Evolutionary conservation across 2,329 filamentous ascomycete genomes (phyloP).

Genomic region (Raffaelea albimanens): DNA sequence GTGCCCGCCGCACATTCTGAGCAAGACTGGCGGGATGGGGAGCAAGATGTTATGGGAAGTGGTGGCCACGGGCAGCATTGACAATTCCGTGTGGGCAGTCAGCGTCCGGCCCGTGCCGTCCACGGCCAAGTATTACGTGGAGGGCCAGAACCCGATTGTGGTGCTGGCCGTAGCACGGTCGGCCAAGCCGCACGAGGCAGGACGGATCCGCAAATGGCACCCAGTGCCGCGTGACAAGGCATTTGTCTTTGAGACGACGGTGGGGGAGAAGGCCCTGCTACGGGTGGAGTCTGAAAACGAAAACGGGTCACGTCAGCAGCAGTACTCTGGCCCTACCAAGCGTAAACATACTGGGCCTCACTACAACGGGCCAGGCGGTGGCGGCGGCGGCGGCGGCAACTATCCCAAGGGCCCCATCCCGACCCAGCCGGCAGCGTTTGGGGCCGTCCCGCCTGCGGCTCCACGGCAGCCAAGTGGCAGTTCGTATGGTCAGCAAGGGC

Average conservation of each 20-base stretch:
- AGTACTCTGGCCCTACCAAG: background rate
- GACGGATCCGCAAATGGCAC: slow-evolving; percentile 76
- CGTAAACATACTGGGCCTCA: background rate
- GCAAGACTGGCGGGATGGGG: slow-evolving; percentile 80
- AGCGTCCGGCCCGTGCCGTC: slow-evolving; percentile 63
- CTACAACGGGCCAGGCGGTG: background rate
- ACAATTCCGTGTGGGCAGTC: slow-evolving; percentile 83
- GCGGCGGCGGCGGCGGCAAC: background rate
- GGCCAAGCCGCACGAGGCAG: slow-evolving; percentile 68
- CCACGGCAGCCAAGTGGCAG: too few relatives aligned
- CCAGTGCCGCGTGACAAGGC: slow-evolving; percentile 61
- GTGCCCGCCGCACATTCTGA: slow-evolving; percentile 60
- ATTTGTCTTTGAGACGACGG: slow-evolving; percentile 70
- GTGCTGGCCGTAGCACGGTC: slow-evolving; percentile 73
- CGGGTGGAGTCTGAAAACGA: slow-evolving; percentile 64
- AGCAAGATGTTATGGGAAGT: slow-evolving; percentile 78
- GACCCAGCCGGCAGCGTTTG: too few relatives aligned
- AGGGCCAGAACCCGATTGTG: slow-evolving; percentile 68
- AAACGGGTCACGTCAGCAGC: background rate
- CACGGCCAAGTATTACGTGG: slow-evolving; percentile 57
- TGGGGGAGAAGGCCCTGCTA: slow-evolving; percentile 79
- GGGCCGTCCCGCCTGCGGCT: too few relatives aligned
- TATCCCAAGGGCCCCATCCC: too few relatives aligned
- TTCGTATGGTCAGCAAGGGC: too few relatives aligned
- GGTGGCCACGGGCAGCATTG: slow-evolving; percentile 61